A percentile compares a stretch with the other conserved stretches of the same genome.
Evolutionary conservation across 1,284 basidiomycete genomes (phyloP).

Genomic region (Inonotus obliquus): DNA sequence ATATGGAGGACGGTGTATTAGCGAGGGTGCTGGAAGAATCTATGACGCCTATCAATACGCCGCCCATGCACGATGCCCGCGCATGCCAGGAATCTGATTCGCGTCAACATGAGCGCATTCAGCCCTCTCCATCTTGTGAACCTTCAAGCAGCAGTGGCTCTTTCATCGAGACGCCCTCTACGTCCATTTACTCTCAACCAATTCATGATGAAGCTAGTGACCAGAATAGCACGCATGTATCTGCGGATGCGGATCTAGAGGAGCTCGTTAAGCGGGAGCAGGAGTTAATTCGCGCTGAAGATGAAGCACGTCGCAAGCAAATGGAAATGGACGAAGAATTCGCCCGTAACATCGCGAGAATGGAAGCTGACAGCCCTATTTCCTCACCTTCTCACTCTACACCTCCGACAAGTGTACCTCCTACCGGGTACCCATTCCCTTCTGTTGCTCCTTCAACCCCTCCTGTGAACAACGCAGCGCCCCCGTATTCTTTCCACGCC

Average conservation of each 20-base stretch:
- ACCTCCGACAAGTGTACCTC: background rate
- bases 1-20: slow-evolving; percentile 12
- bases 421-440: background rate
- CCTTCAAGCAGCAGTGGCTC: background rate
- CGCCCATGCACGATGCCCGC: background rate
- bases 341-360: slow-evolving; percentile 9
- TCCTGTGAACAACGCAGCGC: background rate
- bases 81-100: background rate
- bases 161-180: background rate
- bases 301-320: slow-evolving; percentile 11
- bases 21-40: slow-evolving; percentile 15
- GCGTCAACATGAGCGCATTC: background rate
- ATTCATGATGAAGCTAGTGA: background rate
- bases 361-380: background rate
- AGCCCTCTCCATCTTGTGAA: background rate
- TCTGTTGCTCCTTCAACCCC: background rate
- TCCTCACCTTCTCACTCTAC: background rate
- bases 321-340: slow-evolving; percentile 14
- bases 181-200: background rate
- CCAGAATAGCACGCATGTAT: background rate
- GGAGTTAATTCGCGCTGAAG: background rate
- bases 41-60: background rate
- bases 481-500: background rate
- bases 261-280: slow-evolving; percentile 2
- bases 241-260: background rate